Evolutionary conservation across 2,329 filamentous ascomycete genomes (phyloP), one percentile per base, ranked within the genome.

Genomic region (Gyromitra esculenta): DNA sequence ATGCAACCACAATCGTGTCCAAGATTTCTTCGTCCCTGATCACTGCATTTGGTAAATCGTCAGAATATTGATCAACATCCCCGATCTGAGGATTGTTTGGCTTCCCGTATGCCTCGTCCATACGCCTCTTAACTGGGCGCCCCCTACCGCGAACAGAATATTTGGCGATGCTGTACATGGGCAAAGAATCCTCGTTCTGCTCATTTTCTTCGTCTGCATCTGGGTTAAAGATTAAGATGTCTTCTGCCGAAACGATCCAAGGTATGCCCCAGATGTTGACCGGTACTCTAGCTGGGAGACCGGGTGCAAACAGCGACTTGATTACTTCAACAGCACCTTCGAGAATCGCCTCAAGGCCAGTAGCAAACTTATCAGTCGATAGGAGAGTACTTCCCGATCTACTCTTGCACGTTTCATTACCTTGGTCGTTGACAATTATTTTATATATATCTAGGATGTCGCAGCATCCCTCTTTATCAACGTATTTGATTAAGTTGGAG

Each of bases 191-290:
- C 25, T 54, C 18, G 18, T 54, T 25, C 9, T 2, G 9, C 25
- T 11, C 18, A 37, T n/a, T 15, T 7, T 57, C 31, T 37, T 8
- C 31, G 3, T 57, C 5, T 6, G 4, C 21, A 39, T 41, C 37
- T 13, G 21, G 52, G 8, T 31, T 37, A 41, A 41, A 60, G 35
- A 6, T 60, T 18, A 41, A 18, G 35, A 60, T 21, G 21, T 60
- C 21, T 7, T 41, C 57, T 1, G 41, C 41, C 57, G n/a, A 37
- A 1, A 60, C n/a, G 4, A 7, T 60, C 57, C 57, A 60, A 18
- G 57, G 57, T 39, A 60, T 60, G 1, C 57, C 57, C 57, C 57
- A 60, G 21, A 60, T 43, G 18, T 60, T 60, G 6, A 39, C 35
- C 5, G 57, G 57, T 9, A 60, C 57, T 25, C 37, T 60, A 11